Evolutionary conservation across 176 grass and related monocot species (phyloP).

Genomic region (Eleusine coracana): DNA sequence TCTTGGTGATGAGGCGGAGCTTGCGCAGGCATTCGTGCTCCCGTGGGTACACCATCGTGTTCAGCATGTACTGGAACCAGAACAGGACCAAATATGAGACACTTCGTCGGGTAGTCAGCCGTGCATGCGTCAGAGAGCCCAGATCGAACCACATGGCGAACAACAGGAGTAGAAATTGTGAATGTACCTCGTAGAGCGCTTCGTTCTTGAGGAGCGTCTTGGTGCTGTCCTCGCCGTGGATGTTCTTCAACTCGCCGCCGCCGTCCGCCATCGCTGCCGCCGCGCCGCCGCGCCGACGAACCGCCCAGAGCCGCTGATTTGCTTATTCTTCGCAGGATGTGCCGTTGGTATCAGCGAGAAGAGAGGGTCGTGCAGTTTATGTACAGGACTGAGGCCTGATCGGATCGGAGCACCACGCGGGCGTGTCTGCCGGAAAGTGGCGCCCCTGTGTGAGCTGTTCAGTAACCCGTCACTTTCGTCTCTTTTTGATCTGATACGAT

Average conservation of each 20-base stretch:
- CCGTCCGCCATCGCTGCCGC: slow-evolving; percentile 20
- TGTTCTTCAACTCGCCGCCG: slow-evolving; percentile 15
- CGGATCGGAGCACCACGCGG: neutral
- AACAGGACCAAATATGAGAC: too few relatives aligned
- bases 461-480: neutral
- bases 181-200: slow-evolving; percentile 49
- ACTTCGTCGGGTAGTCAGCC: too few relatives aligned
- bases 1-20: slow-evolving; percentile 55
- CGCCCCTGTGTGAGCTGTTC: neutral
- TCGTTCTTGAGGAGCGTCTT: slow-evolving; percentile 76
- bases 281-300: neutral
- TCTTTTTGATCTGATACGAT: neutral
- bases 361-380: neutral
- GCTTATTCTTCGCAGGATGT: neutral
- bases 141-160: too few relatives aligned
- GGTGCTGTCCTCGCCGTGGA: slow-evolving; percentile 38
- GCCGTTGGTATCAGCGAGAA: neutral
- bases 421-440: neutral
- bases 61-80: slow-evolving; percentile 62
- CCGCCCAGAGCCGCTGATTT: neutral
- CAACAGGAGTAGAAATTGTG: too few relatives aligned
- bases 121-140: too few relatives aligned
- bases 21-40: slow-evolving; percentile 71
- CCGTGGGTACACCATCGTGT: slow-evolving; percentile 68
- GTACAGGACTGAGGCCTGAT: neutral